phyloP scores from a whole-genome alignment of 129 eudicot genomes.

The Sambucus nigra region DNA sequence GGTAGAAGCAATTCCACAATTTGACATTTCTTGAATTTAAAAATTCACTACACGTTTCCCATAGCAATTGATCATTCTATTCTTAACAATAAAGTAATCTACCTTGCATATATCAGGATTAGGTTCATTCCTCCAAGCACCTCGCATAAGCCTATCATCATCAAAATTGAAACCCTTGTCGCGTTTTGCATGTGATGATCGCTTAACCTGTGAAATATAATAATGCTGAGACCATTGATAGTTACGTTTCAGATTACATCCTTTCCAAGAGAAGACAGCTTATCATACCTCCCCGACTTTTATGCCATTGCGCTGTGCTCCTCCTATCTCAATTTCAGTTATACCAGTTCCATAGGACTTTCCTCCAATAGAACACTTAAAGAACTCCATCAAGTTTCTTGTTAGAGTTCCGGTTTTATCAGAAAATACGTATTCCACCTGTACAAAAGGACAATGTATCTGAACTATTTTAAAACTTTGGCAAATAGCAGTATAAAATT shows the following conservation, averaged over 20 bases:
- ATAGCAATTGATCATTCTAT: neutral
- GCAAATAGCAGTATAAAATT: neutral
- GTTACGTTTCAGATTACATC: constrained; percentile 7
- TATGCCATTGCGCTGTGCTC: constrained; percentile 66
- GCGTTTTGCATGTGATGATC: constrained; percentile 44
- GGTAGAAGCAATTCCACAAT: neutral
- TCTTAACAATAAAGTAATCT: constrained; percentile 10
- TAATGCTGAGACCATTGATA: constrained; percentile 6
- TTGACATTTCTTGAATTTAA: too few species aligned
- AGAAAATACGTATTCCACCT: constrained; percentile 92
- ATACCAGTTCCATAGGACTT: constrained; percentile 88
- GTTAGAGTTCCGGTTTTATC: constrained; percentile 98
- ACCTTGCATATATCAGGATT: constrained; percentile 93
- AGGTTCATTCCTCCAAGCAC: constrained; percentile 99
- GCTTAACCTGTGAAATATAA: constrained; percentile 35
- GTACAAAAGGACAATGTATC: constrained; percentile 9
- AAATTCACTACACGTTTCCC: neutral
- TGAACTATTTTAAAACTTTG: neutral
- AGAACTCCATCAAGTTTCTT: constrained; percentile 95
- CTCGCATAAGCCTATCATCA: constrained; percentile 85
- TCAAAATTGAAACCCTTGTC: constrained; percentile 98
- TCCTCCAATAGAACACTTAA: constrained; percentile 95
- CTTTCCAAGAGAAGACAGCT: constrained; percentile 7
- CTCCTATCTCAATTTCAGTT: constrained; percentile 91
- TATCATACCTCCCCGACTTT: constrained; percentile 57